These are phyloP conservation scores for Erythrophleum ivorense DNA, from an alignment of 331 rosid genomes.

Conservation along the genomic window DNA sequence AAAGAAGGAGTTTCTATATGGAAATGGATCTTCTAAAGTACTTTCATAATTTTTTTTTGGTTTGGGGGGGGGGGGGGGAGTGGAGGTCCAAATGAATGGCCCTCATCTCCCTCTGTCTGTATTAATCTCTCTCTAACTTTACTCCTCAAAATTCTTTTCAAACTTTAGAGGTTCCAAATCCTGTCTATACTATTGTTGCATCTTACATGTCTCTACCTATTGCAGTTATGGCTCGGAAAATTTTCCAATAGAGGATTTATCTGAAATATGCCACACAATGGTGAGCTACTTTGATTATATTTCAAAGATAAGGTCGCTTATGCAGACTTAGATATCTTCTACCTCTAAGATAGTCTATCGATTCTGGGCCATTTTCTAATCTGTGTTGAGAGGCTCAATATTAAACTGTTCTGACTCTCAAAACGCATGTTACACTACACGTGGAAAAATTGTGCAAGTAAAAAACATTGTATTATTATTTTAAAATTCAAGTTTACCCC, in stretches of 20 bases:
- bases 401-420: constrained; percentile 1
- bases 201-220: constrained; percentile 44
- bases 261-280: constrained; percentile 79
- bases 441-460: constrained; percentile 9
- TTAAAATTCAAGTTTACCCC: constrained; percentile 4
- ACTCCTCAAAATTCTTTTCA: not conserved
- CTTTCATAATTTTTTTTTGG: not conserved
- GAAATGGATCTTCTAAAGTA: not conserved
- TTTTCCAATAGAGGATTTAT: constrained; percentile 79
- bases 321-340: constrained; percentile 18
- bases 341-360: constrained; percentile 10
- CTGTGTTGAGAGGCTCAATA: constrained; percentile 4
- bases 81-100: not conserved
- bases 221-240: constrained; percentile 88
- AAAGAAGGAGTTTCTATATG: constrained; percentile 7
- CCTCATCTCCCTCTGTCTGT: not conserved
- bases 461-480: not conserved
- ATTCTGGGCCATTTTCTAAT: constrained; percentile 19
- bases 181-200: constrained; percentile 21
- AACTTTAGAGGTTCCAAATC: not conserved
- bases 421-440: not conserved
- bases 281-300: constrained; percentile 54
- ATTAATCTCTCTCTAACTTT: not conserved
- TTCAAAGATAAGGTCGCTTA: constrained; percentile 16
- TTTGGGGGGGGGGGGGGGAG: not conserved